Percentiles rank a stretch among this genome's conserved stretches.
phyloP scores from a whole-genome alignment of 208 protist species.

The Crithidia expoeki region DNA sequence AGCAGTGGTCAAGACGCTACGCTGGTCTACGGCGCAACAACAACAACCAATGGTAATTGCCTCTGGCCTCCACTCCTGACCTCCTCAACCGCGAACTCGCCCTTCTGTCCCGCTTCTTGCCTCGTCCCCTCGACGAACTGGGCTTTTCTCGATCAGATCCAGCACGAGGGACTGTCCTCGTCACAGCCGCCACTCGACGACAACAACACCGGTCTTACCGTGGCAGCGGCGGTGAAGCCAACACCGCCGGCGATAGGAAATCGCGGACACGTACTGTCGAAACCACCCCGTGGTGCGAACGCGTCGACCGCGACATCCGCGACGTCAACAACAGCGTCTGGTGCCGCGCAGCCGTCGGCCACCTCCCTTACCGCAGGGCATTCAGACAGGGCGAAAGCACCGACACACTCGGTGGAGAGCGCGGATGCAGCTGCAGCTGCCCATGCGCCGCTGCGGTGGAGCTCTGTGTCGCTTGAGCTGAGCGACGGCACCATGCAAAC shows the following conservation, averaged over 20 bases:
- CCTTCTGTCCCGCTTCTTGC: neutral
- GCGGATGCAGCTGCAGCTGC: neutral
- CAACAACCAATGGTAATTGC: neutral
- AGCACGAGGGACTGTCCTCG: slow-evolving; percentile 5
- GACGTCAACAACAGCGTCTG: neutral
- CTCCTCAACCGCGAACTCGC: neutral
- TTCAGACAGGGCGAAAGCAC: neutral
- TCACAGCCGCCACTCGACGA: neutral
- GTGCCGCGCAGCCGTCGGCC: too few relatives aligned
- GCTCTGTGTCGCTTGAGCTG: slow-evolving; percentile 30
- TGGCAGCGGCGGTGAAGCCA: slow-evolving; percentile 11
- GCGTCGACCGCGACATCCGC: neutral
- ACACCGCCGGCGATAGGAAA: neutral
- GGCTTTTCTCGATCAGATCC: slow-evolving; percentile 25
- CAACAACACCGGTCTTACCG: neutral
- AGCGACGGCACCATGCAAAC: slow-evolving; percentile 10
- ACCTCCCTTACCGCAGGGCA: neutral
- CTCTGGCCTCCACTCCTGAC: neutral
- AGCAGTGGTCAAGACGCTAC: slow-evolving; percentile 3
- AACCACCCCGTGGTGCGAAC: neutral
- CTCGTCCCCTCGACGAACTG: slow-evolving; percentile 39
- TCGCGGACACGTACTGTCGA: neutral
- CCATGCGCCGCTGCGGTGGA: slow-evolving; percentile 26
- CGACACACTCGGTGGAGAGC: neutral
- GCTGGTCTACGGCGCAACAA: neutral